Conservation (phyloP, 1,284 basidiomycete species). For the Xerocomus amazonicus region DNA sequence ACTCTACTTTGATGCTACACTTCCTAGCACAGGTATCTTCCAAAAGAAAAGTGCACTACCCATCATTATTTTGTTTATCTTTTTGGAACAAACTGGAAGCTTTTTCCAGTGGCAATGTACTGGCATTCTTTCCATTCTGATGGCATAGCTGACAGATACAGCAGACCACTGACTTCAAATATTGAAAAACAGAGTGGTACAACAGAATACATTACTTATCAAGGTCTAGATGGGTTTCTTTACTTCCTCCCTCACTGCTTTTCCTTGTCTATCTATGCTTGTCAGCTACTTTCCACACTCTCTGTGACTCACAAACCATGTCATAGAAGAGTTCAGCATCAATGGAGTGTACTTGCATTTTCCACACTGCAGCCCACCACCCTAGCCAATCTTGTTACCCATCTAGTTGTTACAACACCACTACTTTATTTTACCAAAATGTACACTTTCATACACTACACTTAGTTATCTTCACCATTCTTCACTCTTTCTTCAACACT, state of each 20-base stretch:
- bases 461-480: too few species aligned
- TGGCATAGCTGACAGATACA: conserved; percentile 20
- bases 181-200: conserved; percentile 24
- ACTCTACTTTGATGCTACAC: conserved; percentile 5
- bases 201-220: conserved; percentile 22
- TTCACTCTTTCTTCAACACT: too few species aligned
- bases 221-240: conserved; percentile 11
- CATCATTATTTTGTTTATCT: not conserved
- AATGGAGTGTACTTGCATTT: conserved; percentile 21
- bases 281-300: conserved; percentile 11
- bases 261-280: conserved; percentile 18
- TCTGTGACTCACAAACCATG: conserved; percentile 18
- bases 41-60: too few species aligned
- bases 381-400: too few species aligned
- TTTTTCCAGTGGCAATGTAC: conserved; percentile 22
- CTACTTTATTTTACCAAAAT: too few species aligned
- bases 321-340: conserved; percentile 15
- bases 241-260: conserved; percentile 23
- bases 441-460: too few species aligned
- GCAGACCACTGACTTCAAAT: conserved; percentile 24
- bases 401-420: too few species aligned
- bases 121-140: too few species aligned
- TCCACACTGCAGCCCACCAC: conserved; percentile 17
- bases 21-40: conserved; percentile 20
- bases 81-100: conserved; percentile 8